Conservation (phyloP, 1,284 basidiomycete species). For the Leccinum pallidistipes region DNA sequence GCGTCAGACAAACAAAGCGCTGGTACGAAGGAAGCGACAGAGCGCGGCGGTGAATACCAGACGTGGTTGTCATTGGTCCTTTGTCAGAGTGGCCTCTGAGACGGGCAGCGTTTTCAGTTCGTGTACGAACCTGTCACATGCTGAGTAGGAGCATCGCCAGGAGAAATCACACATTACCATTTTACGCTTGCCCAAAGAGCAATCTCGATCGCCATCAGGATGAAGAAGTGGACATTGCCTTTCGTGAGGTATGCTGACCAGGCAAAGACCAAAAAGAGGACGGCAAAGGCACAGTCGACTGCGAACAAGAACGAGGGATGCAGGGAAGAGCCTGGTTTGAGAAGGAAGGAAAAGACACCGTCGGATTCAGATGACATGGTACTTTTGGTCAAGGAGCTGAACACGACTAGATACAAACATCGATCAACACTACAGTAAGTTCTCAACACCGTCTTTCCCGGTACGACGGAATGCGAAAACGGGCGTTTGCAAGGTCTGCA, state of each 20-base stretch:
- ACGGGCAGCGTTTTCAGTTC: slow-evolving; percentile 44
- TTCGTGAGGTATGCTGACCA: slow-evolving; percentile 54
- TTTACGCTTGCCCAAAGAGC: slow-evolving; percentile 76
- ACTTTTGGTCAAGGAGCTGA: not conserved
- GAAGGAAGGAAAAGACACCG: slow-evolving; percentile 51
- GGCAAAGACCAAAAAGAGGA: slow-evolving; percentile 59
- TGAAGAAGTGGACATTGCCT: slow-evolving; percentile 63
- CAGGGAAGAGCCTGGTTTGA: slow-evolving; percentile 72
- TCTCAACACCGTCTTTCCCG: not conserved
- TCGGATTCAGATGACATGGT: slow-evolving; percentile 26
- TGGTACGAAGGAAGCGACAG: slow-evolving; percentile 81
- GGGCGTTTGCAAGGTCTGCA: not conserved
- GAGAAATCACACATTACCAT: slow-evolving; percentile 49
- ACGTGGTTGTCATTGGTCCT: slow-evolving; percentile 26
- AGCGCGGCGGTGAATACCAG: slow-evolving; percentile 41
- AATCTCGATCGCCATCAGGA: slow-evolving; percentile 60
- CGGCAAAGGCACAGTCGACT: slow-evolving; percentile 59
- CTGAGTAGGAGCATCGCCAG: not conserved
- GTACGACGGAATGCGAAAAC: slow-evolving; percentile 12
- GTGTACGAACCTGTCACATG: slow-evolving; percentile 48
- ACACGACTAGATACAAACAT: slow-evolving; percentile 18
- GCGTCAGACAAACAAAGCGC: slow-evolving; percentile 68
- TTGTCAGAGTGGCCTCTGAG: slow-evolving; percentile 23
- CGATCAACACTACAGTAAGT: slow-evolving; percentile 16
- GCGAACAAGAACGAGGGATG: slow-evolving; percentile 65